Evolutionary conservation across 305 asterid genomes (phyloP), one percentile per base, ranked within the genome.

Genomic region (Fraxinus xanthoxyloides): DNA sequence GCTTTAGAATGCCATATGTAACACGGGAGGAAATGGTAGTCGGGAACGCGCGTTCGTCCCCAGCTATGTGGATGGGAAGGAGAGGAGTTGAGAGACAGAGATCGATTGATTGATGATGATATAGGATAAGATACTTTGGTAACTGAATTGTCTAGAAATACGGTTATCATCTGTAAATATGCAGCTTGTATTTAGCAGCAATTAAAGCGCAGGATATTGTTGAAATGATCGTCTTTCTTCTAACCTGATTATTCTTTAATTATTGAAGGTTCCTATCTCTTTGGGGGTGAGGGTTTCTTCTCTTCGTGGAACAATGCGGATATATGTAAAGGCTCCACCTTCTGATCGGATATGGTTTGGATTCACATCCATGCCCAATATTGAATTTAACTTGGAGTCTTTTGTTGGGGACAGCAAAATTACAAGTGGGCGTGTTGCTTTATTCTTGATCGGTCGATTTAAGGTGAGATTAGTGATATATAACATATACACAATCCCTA

Each of bases 331-430:
- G 93, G 92, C 98, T 59, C 99, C 99, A 74, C 99, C 98, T 86
- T 96, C 98, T 43, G 98, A 94, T 91, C 97, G 90, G 84, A 84
- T 96, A 82, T 96, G 99, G 98, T 88, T 89, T 87, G 97, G 94
- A 63, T 96, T 96, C 90, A 88, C 92, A 75, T 85, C 93, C 10
- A 93, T 96, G 98, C 99, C 99, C 69, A 97, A 91, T 83, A 85
- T 96, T 82, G 95, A 93, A 65, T 90, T 96, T 78, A 87, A 91
- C 85, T 88, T 96, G 92, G 97, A 91, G 65, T 89, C 98, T 79
- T 92, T 75, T 82, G 89, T 94, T 84, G 98, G 98, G 75, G 98
- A 93, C 61, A 94, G 81, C 87, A 93, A 92, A 90, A 89, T 96
- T 84, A 91, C 99, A 75, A 94, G 86, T 80, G 92, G 93, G 72